phyloP scores from a whole-genome alignment of 2,329 filamentous ascomycete species.

The Ophiostoma himal-ulmi region DNA sequence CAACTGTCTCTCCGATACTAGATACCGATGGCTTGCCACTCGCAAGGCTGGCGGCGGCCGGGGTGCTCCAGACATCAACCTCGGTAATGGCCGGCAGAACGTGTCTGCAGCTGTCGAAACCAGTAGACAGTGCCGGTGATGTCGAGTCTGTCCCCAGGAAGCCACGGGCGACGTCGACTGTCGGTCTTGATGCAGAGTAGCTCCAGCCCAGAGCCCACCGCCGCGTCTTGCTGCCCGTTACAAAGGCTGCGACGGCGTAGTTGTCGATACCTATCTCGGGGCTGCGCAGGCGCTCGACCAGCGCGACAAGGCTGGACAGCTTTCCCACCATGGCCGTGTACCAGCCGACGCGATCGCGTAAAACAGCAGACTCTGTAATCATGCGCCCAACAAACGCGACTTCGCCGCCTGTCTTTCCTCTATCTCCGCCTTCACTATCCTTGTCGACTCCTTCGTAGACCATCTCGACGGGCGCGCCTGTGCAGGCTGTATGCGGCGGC shows the following conservation, averaged over 20 bases:
- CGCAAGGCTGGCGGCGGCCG: background rate
- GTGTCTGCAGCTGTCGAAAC: constrained; percentile 36
- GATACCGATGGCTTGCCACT: constrained; percentile 22
- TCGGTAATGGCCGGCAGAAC: constrained; percentile 42
- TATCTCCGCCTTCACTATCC: constrained; percentile 41
- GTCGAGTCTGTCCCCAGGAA: constrained; percentile 30
- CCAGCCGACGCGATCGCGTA: constrained; percentile 63
- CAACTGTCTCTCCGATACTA: constrained; percentile 33
- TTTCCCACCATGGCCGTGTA: constrained; percentile 91
- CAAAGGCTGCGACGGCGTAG: constrained; percentile 74
- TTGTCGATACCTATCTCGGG: constrained; percentile 54
- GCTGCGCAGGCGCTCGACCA: constrained; percentile 52
- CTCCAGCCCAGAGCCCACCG: constrained; percentile 90
- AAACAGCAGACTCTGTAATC: constrained; percentile 30
- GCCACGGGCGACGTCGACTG: constrained; percentile 40
- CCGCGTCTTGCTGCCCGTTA: constrained; percentile 71
- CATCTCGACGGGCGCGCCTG: constrained; percentile 80
- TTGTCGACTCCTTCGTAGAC: constrained; percentile 43
- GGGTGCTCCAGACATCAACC: constrained; percentile 43
- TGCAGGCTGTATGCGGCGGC: constrained; percentile 66
- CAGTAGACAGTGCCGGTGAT: constrained; percentile 37
- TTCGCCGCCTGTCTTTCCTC: constrained; percentile 50
- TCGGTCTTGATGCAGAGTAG: constrained; percentile 62
- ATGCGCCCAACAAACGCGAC: constrained; percentile 87
- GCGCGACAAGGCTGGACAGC: constrained; percentile 57